phyloP scores from a whole-genome alignment of 257 asterid species.

The Coffea canephora region DNA sequence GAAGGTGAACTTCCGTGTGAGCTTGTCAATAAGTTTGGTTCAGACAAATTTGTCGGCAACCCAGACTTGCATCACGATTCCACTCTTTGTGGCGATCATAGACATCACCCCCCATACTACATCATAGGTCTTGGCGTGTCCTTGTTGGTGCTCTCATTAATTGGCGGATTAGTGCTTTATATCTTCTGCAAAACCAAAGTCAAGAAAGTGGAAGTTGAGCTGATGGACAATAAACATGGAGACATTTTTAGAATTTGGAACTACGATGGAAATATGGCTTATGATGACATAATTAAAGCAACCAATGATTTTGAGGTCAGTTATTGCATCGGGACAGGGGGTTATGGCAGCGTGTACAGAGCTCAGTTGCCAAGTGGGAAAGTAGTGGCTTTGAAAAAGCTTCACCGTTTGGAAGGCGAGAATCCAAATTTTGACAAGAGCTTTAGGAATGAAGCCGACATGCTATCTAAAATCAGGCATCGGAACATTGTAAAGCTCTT shows the following conservation, averaged over 20 bases:
- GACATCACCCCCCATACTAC: not conserved
- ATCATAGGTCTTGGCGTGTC: too few species aligned
- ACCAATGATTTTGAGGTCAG: slow-evolving; percentile 7
- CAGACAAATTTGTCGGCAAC: not conserved
- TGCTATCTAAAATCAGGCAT: slow-evolving; percentile 5
- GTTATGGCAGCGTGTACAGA: slow-evolving; percentile 8
- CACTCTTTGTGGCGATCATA: not conserved
- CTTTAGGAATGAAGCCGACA: slow-evolving; percentile 3
- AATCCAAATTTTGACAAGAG: not conserved
- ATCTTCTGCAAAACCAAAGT: not conserved
- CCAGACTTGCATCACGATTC: not conserved
- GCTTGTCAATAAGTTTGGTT: not conserved
- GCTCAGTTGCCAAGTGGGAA: not conserved
- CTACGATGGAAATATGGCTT: not conserved
- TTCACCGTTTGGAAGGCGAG: slow-evolving; percentile 1
- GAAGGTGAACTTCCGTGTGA: not conserved
- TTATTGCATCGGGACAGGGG: slow-evolving; percentile 11
- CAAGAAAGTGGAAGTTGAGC: not conserved
- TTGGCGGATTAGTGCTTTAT: not conserved
- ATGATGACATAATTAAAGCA: not conserved
- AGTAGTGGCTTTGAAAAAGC: slow-evolving; percentile 4
- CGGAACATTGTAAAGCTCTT: slow-evolving; percentile 6
- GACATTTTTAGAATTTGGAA: not conserved
- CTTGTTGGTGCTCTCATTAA: too few species aligned
- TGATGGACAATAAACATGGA: not conserved